Percentiles rank a stretch among this genome's conserved stretches.
phyloP scores from a whole-genome alignment of 2,329 filamentous ascomycete species.

The Colletotrichum sojae region DNA sequence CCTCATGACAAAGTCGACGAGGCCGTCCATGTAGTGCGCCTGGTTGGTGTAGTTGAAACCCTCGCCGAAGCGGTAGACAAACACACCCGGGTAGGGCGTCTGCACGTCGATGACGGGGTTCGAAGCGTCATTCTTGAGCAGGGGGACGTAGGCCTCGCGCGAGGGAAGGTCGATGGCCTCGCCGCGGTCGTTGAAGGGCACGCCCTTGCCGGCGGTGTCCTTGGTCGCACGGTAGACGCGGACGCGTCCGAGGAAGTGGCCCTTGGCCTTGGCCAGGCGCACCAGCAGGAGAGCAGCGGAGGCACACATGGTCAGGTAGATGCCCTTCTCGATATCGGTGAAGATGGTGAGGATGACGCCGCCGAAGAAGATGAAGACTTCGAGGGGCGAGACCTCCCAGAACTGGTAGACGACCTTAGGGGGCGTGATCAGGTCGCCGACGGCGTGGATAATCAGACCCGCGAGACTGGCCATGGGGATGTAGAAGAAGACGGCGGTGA shows the following conservation, averaged over 20 bases:
- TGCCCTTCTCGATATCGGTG: slow-evolving; percentile 64
- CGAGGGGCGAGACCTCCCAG: slow-evolving; percentile 82
- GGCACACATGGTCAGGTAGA: slow-evolving; percentile 62
- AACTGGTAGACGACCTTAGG: slow-evolving; percentile 83
- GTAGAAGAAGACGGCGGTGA: slow-evolving; percentile 85
- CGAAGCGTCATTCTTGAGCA: slow-evolving; percentile 58
- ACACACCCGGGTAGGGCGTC: slow-evolving; percentile 63
- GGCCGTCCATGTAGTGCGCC: slow-evolving; percentile 60
- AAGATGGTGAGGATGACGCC: slow-evolving; percentile 75
- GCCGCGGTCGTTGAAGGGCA: slow-evolving; percentile 39
- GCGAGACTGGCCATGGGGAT: slow-evolving; percentile 81
- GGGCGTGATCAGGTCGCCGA: slow-evolving; percentile 81
- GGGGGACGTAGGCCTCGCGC: slow-evolving; percentile 57
- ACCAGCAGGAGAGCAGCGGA: slow-evolving; percentile 60
- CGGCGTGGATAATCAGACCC: slow-evolving; percentile 87
- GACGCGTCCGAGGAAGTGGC: slow-evolving; percentile 61
- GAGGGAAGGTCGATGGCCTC: slow-evolving; percentile 35
- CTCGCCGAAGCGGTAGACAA: slow-evolving; percentile 67
- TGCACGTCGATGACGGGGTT: slow-evolving; percentile 61
- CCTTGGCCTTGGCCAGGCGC: slow-evolving; percentile 62
- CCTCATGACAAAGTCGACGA: slow-evolving; percentile 56
- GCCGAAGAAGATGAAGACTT: slow-evolving; percentile 81
- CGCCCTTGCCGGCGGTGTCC: slow-evolving; percentile 40
- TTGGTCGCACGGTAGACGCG: slow-evolving; percentile 42
- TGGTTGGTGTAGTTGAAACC: slow-evolving; percentile 68